Evolutionary conservation across 1,284 basidiomycete species (phyloP), one percentile per base, ranked within the genome.

Genomic region (Ceratorhiza oryzae-sativae): DNA sequence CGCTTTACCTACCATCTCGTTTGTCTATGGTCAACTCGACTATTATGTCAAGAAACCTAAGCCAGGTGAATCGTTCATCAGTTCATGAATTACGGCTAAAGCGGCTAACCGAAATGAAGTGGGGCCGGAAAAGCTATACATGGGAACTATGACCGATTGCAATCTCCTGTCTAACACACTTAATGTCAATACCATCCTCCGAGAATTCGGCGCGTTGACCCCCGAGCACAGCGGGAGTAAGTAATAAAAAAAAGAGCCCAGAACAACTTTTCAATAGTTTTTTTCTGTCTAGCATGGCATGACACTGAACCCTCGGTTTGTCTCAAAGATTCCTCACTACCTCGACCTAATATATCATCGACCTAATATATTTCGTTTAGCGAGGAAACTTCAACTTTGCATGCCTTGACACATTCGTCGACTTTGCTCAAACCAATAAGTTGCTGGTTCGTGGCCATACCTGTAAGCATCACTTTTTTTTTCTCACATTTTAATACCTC

Each of bases 391-490:
- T 49, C 46, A 39, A 63, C 46, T 71, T 61, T 51, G 49, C 20
- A 1, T 25, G 39, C 13, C 32, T 49, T 13, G 71, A 72, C 27
- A 39, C 55, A 20, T n/a, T 71, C 15, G 55, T 71, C 0, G 60
- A 71, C 32, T 71, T 60, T 36, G 68, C 71, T 12, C 71, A 59
- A 18, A 27, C 36, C 39, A 51, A 39, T 36, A 65, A 39, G 8
- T 61, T 67, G 45, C 55, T 74, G 18, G 61, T 72, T 23, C 71
- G 71, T 2, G 71, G 71, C 12, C 39, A 65, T 27, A 67, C 71
- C 15, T 55, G 60, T 62, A 48, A 9, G n/a, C n/a, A n/a, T n/a
- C n/a, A n/a, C n/a, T n/a, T n/a, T n/a, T n/a, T n/a, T n/a, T n/a
- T n/a, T n/a, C n/a, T n/a, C n/a, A n/a, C n/a, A n/a, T n/a, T n/a